A percentile compares a stretch with the other conserved stretches of the same genome.
Conservation (phyloP, 495 filamentous ascomycete species). For the Aspergillus steynii region DNA sequence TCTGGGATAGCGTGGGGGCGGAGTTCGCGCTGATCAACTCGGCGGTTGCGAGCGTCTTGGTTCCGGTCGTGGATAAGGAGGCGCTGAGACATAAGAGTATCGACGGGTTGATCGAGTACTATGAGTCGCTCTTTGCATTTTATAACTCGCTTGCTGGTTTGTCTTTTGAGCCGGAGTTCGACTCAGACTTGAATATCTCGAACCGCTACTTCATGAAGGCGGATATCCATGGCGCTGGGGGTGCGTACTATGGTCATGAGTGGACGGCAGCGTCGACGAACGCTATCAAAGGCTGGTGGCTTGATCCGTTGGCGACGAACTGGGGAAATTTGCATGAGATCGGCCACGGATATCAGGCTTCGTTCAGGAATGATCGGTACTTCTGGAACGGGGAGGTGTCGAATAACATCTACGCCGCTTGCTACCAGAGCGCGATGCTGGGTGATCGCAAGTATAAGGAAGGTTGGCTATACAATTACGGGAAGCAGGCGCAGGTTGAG, state of each 20-base stretch:
- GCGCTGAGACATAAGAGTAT: background rate
- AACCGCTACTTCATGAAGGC: slow-evolving; percentile 11
- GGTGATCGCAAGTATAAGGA: slow-evolving; percentile 3
- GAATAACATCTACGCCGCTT: slow-evolving; percentile 9
- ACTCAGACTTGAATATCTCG: slow-evolving; percentile 2
- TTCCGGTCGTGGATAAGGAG: slow-evolving; percentile 3
- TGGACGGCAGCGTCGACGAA: background rate
- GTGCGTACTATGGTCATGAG: background rate
- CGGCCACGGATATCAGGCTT: slow-evolving; percentile 5
- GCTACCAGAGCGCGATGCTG: slow-evolving; percentile 5
- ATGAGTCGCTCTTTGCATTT: slow-evolving; percentile 6
- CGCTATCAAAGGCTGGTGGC: slow-evolving; percentile 2
- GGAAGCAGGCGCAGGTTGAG: no score
- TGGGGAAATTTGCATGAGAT: slow-evolving; percentile 10
- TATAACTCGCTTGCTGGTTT: background rate
- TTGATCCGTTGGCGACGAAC: background rate
- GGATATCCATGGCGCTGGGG: slow-evolving; percentile 1
- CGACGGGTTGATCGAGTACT: slow-evolving; percentile 8
- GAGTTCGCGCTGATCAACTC: background rate
- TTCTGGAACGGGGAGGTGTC: slow-evolving; percentile 9
- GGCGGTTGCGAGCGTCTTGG: background rate
- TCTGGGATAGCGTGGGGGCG: no score
- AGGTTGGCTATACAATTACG: no score
- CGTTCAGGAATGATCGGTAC: background rate
- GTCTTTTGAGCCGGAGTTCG: slow-evolving; percentile 3